These are phyloP conservation scores for Candida glaebosa DNA, from an alignment of 805 yeast genomes.

Conservation along the genomic window DNA sequence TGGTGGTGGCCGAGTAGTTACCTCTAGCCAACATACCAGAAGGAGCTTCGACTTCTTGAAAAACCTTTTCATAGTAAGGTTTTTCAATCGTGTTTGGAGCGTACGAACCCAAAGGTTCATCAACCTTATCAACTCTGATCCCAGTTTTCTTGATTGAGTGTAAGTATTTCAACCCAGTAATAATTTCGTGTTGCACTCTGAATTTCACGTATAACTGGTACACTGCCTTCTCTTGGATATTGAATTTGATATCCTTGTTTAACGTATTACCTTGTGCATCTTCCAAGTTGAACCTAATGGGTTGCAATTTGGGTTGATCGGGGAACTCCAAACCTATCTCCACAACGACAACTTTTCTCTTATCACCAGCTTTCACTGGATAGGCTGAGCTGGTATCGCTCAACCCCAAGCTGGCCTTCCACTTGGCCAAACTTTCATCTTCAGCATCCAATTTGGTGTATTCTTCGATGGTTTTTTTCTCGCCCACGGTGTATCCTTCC, in stretches of 20 bases:
- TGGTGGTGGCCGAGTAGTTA: slow-evolving; percentile 72
- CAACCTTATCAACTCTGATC: slow-evolving; percentile 78
- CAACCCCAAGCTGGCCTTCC: slow-evolving; percentile 88
- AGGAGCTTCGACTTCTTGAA: slow-evolving; percentile 76
- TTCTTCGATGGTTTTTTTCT: slow-evolving; percentile 78
- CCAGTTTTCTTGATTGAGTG: slow-evolving; percentile 86
- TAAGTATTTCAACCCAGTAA: slow-evolving; percentile 84
- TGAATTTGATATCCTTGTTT: slow-evolving; percentile 62
- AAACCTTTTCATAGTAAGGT: slow-evolving; percentile 66
- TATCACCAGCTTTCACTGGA: slow-evolving; percentile 69
- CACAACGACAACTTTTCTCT: slow-evolving; percentile 72
- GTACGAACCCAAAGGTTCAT: slow-evolving; percentile 86
- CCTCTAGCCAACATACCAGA: slow-evolving; percentile 88
- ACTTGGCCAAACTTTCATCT: slow-evolving; percentile 84
- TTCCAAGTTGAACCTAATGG: slow-evolving; percentile 68
- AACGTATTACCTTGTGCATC: slow-evolving; percentile 51
- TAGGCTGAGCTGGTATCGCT: slow-evolving; percentile 49
- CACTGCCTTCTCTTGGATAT: slow-evolving; percentile 72
- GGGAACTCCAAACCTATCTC: slow-evolving; percentile 71
- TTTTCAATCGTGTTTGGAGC: slow-evolving; percentile 83
- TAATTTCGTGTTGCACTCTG: slow-evolving; percentile 84
- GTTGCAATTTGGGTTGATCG: slow-evolving; percentile 51
- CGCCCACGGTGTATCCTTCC: slow-evolving; percentile 61
- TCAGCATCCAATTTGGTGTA: slow-evolving; percentile 81
- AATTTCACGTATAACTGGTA: slow-evolving; percentile 73